Evolutionary conservation across 75 land plant genomes (phyloP), one percentile per base, ranked within the genome.

Genomic region (Adiantum capillusveneris): DNA sequence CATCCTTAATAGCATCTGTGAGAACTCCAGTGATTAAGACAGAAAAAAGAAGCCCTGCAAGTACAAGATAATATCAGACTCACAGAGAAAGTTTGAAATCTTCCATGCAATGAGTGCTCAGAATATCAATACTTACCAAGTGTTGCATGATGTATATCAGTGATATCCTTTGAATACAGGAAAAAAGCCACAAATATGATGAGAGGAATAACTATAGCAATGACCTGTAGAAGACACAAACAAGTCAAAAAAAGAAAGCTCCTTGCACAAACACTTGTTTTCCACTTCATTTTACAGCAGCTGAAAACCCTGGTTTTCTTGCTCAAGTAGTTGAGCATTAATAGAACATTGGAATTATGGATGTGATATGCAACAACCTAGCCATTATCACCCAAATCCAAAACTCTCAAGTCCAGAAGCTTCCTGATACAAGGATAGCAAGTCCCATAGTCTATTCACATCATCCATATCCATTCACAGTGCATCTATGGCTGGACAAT

Each of bases 71-170:
- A 28, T 20, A 56, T 28, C 25, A 29, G 29, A 14, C 7, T 17
- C 42, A 44, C 39, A 46, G 19, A 13, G 14, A 42, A 20, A 19
- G 25, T 51, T 51, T 18, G n/a, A 18, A 18, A 22, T 22, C n/a
- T 51, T 51, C 6, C 11, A 11, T 1, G 29, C 1, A 61, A 26
- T 27, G 36, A 16, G n/a, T n/a, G 0, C 17, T 16, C 26, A 34
- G 28, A 49, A 24, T 36, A 42, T 30, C 48, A 57, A 56, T 14
- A 50, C 27, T 26, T 56, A 93, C 98, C 98, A 28, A 93, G 55
- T 31, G 83, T 48, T 42, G 85, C 81, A 65, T 93, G 96, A 55
- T 93, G 98, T 11, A 90, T 53, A 68, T 94, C 96, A 45, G 78
- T 81, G 16, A 94, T 56, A 70, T 89, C 80, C 43, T 60, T 73